phyloP scores from a whole-genome alignment of 2,329 filamentous ascomycete genomes.

The Epichloe coenophiala region DNA sequence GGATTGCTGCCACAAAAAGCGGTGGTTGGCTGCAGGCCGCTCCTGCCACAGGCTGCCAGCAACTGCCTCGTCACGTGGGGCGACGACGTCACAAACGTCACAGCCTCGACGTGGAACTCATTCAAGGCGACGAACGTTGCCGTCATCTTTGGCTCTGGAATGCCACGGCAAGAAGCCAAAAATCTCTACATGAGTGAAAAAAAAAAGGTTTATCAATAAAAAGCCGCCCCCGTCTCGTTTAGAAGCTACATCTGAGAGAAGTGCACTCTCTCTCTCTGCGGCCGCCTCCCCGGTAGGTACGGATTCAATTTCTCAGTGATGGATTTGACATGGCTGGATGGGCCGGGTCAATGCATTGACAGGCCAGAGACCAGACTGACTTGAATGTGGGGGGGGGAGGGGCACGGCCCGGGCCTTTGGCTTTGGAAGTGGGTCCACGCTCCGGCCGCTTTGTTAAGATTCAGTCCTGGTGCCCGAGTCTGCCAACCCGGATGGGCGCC shows the following conservation, averaged over 20 bases:
- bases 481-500: background rate
- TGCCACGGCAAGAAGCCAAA: background rate
- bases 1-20: background rate
- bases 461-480: background rate
- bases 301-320: no score
- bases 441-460: background rate
- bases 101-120: background rate
- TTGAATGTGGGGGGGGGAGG: background rate
- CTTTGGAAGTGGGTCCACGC: background rate
- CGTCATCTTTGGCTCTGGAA: background rate
- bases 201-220: no score
- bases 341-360: no score
- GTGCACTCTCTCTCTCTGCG: no score
- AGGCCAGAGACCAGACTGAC: no score
- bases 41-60: background rate
- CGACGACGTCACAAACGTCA: background rate
- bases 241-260: no score
- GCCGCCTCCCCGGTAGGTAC: no score
- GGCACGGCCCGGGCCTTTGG: conserved; percentile 1
- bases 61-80: conserved; percentile 1
- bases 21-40: background rate
- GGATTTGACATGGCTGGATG: no score
- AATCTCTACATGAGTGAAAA: no score
- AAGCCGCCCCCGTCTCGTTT: no score
- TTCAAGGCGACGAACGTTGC: background rate